Percentiles rank a stretch among this genome's conserved stretches.
Conservation (phyloP, 106 monocot species). For the Allium fistulosum region DNA sequence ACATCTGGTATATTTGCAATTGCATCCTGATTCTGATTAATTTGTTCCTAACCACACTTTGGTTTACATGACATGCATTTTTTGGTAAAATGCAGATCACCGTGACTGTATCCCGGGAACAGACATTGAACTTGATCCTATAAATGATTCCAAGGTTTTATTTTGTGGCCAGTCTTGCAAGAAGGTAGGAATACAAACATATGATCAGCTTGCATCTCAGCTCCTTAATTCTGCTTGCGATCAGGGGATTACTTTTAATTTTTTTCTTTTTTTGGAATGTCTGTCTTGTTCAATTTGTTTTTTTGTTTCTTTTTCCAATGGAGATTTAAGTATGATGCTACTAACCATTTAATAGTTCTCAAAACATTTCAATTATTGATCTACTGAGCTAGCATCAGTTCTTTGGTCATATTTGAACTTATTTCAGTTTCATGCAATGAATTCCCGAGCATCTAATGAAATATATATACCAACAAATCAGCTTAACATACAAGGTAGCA, state of each 20-base stretch:
- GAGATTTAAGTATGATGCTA: neutral
- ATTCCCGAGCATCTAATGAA: no score
- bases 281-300: neutral
- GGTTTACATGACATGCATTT: constrained; percentile 7
- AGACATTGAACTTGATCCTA: constrained; percentile 21
- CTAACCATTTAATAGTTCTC: neutral
- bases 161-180: constrained; percentile 39
- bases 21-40: neutral
- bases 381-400: no score
- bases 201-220: neutral
- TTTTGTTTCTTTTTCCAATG: neutral
- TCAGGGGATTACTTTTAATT: neutral
- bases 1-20: neutral
- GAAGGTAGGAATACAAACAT: constrained; percentile 7
- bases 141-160: constrained; percentile 16
- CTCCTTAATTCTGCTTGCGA: neutral
- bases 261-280: neutral
- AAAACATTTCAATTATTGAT: no score
- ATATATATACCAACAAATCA: no score
- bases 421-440: no score
- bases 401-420: no score
- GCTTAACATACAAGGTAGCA: no score
- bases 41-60: neutral
- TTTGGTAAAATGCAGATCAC: constrained; percentile 45
- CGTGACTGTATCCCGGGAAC: constrained; percentile 48